These are phyloP conservation scores for Ampelomyces quisqualis DNA, from an alignment of 2,329 filamentous ascomycete genomes.

Conservation along the genomic window DNA sequence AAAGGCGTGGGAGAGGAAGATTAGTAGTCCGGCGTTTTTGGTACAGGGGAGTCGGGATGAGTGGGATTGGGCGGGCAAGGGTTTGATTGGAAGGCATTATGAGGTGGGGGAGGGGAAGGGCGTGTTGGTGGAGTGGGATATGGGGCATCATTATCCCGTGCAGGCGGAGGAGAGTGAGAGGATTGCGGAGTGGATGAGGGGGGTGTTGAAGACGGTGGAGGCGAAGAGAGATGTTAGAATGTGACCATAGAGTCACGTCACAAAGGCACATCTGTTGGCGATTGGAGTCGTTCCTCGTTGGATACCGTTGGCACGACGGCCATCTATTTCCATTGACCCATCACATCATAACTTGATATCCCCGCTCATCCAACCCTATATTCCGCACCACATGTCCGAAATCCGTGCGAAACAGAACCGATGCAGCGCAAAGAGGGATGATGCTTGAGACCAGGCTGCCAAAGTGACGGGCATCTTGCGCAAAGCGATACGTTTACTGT, in stretches of 20 bases:
- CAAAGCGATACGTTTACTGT: slow-evolving; percentile 47
- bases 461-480: slow-evolving; percentile 3
- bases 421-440: slow-evolving; percentile 17
- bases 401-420: slow-evolving; percentile 12
- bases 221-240: not conserved
- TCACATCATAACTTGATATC: slow-evolving; percentile 5
- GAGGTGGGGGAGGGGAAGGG: slow-evolving; percentile 27
- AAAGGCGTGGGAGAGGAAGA: slow-evolving; percentile 13
- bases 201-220: slow-evolving; percentile 7
- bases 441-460: slow-evolving; percentile 7
- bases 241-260: not conserved
- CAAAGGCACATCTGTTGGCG: not conserved
- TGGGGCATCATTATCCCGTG: slow-evolving; percentile 43
- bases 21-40: slow-evolving; percentile 35
- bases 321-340: slow-evolving; percentile 18
- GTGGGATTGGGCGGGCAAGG: slow-evolving; percentile 36
- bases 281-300: slow-evolving; percentile 5
- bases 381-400: slow-evolving; percentile 1
- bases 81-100: slow-evolving; percentile 32
- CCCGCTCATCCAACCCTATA: slow-evolving; percentile 3
- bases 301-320: slow-evolving; percentile 1
- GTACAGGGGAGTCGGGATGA: slow-evolving; percentile 38
- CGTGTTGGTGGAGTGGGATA: slow-evolving; percentile 29
- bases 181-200: slow-evolving; percentile 31
- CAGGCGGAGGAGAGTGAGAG: slow-evolving; percentile 32